phyloP scores from a whole-genome alignment of 805 yeast species.

The Komagataella ulmi region DNA sequence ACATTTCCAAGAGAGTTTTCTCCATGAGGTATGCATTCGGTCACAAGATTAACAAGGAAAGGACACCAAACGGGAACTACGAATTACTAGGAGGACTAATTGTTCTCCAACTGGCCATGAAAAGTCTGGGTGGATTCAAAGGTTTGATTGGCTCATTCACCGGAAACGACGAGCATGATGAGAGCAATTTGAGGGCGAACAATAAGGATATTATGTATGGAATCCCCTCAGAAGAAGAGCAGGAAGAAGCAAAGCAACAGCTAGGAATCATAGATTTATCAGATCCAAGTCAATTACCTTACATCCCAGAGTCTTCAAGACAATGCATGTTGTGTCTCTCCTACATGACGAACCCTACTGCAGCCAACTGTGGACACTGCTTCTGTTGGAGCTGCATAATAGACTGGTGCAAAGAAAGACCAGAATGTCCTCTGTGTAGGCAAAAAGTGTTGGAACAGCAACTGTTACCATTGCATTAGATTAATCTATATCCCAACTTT shows the following conservation, averaged over 20 bases:
- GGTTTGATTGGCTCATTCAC: slow-evolving; percentile 5
- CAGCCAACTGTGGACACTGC: slow-evolving; percentile 83
- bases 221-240: slow-evolving; percentile 2
- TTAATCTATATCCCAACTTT: slow-evolving; percentile 31
- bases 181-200: not conserved
- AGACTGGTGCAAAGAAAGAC: slow-evolving; percentile 79
- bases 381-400: slow-evolving; percentile 88
- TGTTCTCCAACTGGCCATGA: slow-evolving; percentile 36
- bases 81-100: slow-evolving; percentile 60
- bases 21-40: slow-evolving; percentile 74
- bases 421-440: slow-evolving; percentile 89
- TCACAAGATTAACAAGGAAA: slow-evolving; percentile 34
- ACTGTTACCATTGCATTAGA: slow-evolving; percentile 39
- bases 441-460: slow-evolving; percentile 52
- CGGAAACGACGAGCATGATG: slow-evolving; percentile 3
- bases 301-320: slow-evolving; percentile 57
- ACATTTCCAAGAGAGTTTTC: slow-evolving; percentile 59
- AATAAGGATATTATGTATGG: not conserved
- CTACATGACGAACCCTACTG: slow-evolving; percentile 68
- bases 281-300: slow-evolving; percentile 45
- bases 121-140: slow-evolving; percentile 20
- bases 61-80: slow-evolving; percentile 43
- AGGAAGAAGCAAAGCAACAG: slow-evolving; percentile 7
- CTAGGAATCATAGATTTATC: slow-evolving; percentile 30
- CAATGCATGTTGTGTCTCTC: slow-evolving; percentile 78